Percentiles rank a stretch among this genome's conserved stretches.
These are phyloP conservation scores for Coccinonectria pachysandricola DNA, from an alignment of 2,329 filamentous ascomycete genomes.

Conservation along the genomic window DNA sequence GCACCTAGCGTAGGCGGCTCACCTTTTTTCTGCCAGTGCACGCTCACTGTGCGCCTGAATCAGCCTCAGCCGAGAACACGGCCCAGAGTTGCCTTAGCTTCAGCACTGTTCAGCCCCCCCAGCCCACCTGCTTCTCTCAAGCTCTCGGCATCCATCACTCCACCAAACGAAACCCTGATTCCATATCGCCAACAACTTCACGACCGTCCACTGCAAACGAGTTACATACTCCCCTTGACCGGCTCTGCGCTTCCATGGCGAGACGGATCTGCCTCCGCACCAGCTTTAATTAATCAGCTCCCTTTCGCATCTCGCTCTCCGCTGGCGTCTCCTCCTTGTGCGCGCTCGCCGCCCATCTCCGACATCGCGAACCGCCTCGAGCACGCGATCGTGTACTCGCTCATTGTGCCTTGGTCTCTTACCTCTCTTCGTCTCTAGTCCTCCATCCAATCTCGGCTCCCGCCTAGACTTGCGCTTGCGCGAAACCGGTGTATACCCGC, in stretches of 20 bases:
- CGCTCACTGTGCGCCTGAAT: constrained; percentile 9
- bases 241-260: too few relatives aligned
- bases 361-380: constrained; percentile 16
- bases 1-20: constrained; percentile 7
- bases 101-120: too few relatives aligned
- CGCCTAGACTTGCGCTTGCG: too few relatives aligned
- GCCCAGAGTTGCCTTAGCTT: constrained; percentile 14
- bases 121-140: too few relatives aligned
- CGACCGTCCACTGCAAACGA: too few relatives aligned
- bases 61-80: constrained; percentile 17
- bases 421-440: constrained; percentile 1
- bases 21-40: constrained; percentile 12
- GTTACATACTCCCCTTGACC: too few relatives aligned
- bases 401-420: background rate
- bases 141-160: too few relatives aligned
- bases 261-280: too few relatives aligned
- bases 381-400: constrained; percentile 1
- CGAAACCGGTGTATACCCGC: too few relatives aligned
- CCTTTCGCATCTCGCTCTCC: constrained; percentile 11
- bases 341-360: constrained; percentile 15
- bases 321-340: constrained; percentile 9
- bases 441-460: too few relatives aligned
- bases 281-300: constrained; percentile 6
- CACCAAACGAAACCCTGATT: too few relatives aligned
- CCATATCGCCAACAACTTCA: too few relatives aligned